Evolutionary conservation across 176 grass and related monocot genomes (phyloP), one percentile per base, ranked within the genome.

Genomic region (bread wheat (Triticum aestivum)): DNA sequence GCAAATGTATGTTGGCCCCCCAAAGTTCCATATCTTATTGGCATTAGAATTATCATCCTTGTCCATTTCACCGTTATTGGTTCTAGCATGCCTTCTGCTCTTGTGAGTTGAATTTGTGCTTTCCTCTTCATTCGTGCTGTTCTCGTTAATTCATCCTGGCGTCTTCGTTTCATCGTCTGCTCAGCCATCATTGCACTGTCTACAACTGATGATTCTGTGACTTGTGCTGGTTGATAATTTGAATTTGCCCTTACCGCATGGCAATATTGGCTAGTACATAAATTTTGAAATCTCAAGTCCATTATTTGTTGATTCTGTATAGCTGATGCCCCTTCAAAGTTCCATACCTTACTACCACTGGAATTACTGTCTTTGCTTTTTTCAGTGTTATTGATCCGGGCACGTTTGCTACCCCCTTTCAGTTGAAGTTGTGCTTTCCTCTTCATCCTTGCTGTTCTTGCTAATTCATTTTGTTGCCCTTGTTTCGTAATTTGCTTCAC

Each of bases 11-110:
- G 83, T 58, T 58, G 74, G 74, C 5, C 24, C 49, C 12, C 83
- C 74, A 41, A 78, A 85, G 30, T 85, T 85, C 83, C 83, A 78
- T 68, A 56, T 29, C 56, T 74, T 75, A n/a, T 27, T 66, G 27
- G 64, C 27, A 7, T 66, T 66, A 29, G 27, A 66, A 33, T 66
- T 66, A 66, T 66, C 30, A 6, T 66, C 5, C 30, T 66, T 66
- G 27, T 13, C 30, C 29, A 17, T 66, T 66, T 66, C 64, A 32
- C 5, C 30, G 64, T 6, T 66, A 32, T 32, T 66, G 64, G 27
- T 66, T 66, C 64, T 66, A 15, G 27, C 64, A 66, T 27, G 6
- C 29, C 29, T 66, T 33, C 64, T 66, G 27, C 27, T 66, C 64
- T 29, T 66, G 27, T 66, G 64, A 66, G 64, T 32, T 66, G 64